Base-by-base conservation (phyloP, 176 grass and related monocot genomes). In the Secale cereale region DNA sequence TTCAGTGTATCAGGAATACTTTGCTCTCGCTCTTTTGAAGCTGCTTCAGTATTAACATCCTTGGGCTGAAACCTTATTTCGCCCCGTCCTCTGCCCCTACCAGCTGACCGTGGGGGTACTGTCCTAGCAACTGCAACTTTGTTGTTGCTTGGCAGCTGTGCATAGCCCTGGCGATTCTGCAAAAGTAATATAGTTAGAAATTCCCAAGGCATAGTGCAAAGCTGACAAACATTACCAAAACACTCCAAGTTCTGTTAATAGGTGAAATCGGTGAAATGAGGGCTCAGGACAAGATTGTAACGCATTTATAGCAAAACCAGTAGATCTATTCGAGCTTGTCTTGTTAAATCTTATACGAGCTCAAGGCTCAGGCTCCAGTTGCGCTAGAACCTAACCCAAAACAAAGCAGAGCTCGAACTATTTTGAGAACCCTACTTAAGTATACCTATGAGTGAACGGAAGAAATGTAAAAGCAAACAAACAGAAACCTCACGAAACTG, bases 81-180 rank as follows among this genome's bases (percentile, higher is more conserved):
- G 8, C 90, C 91, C 78, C 89, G 82, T 74, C 91, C 96, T 86
- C 88, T 91, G 63, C 91, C 93, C 82, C 88, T 93, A 4, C 93
- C 96, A 87, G 83, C 81, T 85, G 89, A 48, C 26, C 87, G 86
- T 69, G 74, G 54, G 69, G 85, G 87, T 59, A 91, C 60, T 39
- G 76, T 48, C 77, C 76, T 88, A 78, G 82, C 29, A 64, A 63
- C 37, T 79, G 67, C 40, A 87, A 70, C 61, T 87, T 95, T 98
- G 66, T 70, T 85, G 78, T 85, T 94, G 65, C 64, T 85, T 66
- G 64, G 70, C 74, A 98, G 83, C 50, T 89, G 91, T 78, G 76
- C 69, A 83, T 87, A 95, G 65, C 72, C 80, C 75, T 93, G 89
- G 39, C 93, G 93, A 72, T 98, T 98, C 95, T 98, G 92, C 78